A percentile compares a stretch with the other conserved stretches of the same genome.
These are phyloP conservation scores for Tothia fuscella DNA, from an alignment of 2,329 filamentous ascomycete genomes.

Conservation along the genomic window DNA sequence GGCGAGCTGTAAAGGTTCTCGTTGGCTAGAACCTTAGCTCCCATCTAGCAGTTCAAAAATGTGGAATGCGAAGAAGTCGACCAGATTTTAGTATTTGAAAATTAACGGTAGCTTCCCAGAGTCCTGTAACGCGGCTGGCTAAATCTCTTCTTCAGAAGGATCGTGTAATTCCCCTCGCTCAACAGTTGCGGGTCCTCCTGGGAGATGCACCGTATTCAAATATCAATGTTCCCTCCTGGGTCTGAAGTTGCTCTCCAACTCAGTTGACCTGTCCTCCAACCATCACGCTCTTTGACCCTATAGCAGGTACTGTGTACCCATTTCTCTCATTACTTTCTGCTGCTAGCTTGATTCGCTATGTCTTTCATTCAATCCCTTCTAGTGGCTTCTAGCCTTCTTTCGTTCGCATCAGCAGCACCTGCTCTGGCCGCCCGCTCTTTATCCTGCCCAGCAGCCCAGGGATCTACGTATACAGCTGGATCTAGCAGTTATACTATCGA, in stretches of 20 bases:
- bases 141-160: no score
- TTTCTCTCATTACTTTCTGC: neutral
- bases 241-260: neutral
- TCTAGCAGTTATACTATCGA: conserved; percentile 1
- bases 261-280: neutral
- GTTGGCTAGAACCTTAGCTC: no score
- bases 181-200: no score
- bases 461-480: neutral
- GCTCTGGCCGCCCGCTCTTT: neutral
- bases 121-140: no score
- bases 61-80: no score
- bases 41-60: no score
- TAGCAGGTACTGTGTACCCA: neutral
- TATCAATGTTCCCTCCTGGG: neutral
- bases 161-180: no score
- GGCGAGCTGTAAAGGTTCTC: no score
- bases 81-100: no score
- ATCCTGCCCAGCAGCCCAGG: conserved; percentile 4
- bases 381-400: conserved; percentile 1
- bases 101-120: no score
- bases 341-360: neutral
- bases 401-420: neutral
- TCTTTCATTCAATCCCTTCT: neutral
- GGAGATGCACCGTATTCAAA: neutral
- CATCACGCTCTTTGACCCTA: neutral